Percentiles rank a stretch among this genome's conserved stretches.
Conservation (phyloP, 75 land plant genomes). For the Pinus tabuliformis region DNA sequence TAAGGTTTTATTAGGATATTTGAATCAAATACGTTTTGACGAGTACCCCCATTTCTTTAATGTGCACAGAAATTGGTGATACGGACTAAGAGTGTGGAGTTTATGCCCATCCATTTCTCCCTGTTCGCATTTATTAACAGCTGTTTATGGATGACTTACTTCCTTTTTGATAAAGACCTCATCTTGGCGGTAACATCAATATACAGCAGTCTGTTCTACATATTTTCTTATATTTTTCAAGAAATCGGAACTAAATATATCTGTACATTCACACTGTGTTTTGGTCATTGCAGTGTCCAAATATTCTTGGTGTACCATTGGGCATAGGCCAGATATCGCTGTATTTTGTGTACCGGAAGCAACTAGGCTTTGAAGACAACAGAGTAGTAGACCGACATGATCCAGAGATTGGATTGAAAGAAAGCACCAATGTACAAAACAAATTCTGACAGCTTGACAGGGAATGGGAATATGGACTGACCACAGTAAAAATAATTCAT, state of each 20-base stretch:
- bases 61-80: slow-evolving; percentile 19
- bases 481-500: too few species aligned
- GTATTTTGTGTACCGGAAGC: slow-evolving; percentile 30
- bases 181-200: not conserved
- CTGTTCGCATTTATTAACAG: slow-evolving; percentile 17
- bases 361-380: too few species aligned
- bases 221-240: not conserved
- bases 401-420: too few species aligned
- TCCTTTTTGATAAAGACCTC: slow-evolving; percentile 8
- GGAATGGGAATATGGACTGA: too few species aligned
- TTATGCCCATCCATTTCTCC: slow-evolving; percentile 20
- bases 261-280: not conserved
- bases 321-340: slow-evolving; percentile 34
- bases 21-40: too few species aligned
- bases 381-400: too few species aligned
- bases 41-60: too few species aligned
- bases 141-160: slow-evolving; percentile 10
- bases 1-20: too few species aligned
- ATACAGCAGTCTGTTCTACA: not conserved
- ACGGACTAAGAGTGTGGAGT: slow-evolving; percentile 18
- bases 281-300: slow-evolving; percentile 27
- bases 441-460: too few species aligned
- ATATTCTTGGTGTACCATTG: slow-evolving; percentile 36
- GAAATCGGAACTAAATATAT: too few species aligned
- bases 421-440: too few species aligned